phyloP scores from a whole-genome alignment of 2,329 filamentous ascomycete genomes.

The Remersonia thermophila region DNA sequence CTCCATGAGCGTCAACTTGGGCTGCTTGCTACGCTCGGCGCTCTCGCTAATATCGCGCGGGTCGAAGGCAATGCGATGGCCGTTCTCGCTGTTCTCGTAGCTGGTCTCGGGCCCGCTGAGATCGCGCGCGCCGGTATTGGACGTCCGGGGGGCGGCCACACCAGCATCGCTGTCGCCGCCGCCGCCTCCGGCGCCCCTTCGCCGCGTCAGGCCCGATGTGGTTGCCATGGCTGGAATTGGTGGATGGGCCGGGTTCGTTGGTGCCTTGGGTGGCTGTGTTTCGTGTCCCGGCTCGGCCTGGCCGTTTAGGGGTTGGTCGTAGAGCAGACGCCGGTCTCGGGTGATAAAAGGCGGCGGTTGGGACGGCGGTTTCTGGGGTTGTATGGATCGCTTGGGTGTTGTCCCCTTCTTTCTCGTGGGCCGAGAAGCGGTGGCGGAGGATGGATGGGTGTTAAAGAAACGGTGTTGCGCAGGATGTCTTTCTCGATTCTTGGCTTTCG shows the following conservation, averaged over 20 bases:
- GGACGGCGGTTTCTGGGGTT: too few relatives aligned
- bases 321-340: too few relatives aligned
- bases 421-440: neutral
- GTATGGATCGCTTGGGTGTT: too few relatives aligned
- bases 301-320: too few relatives aligned
- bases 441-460: too few relatives aligned
- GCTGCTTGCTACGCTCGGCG: conserved; percentile 91
- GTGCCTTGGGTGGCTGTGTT: neutral
- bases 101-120: conserved; percentile 57
- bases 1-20: conserved; percentile 97
- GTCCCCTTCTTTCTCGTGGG: too few relatives aligned
- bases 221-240: conserved; percentile 16
- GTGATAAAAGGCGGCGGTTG: neutral
- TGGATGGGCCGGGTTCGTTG: too few relatives aligned
- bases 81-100: conserved; percentile 86
- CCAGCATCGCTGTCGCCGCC: conserved; percentile 49
- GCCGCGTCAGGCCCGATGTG: conserved; percentile 47
- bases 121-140: conserved; percentile 42
- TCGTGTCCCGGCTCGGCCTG: too few relatives aligned
- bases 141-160: conserved; percentile 42
- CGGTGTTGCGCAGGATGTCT: too few relatives aligned
- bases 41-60: conserved; percentile 95
- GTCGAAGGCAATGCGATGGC: conserved; percentile 97
- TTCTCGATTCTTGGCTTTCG: too few relatives aligned
- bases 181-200: conserved; percentile 56